Evolutionary conservation across 306 rosid genomes (phyloP).

Genomic region (Vigna mungo): DNA sequence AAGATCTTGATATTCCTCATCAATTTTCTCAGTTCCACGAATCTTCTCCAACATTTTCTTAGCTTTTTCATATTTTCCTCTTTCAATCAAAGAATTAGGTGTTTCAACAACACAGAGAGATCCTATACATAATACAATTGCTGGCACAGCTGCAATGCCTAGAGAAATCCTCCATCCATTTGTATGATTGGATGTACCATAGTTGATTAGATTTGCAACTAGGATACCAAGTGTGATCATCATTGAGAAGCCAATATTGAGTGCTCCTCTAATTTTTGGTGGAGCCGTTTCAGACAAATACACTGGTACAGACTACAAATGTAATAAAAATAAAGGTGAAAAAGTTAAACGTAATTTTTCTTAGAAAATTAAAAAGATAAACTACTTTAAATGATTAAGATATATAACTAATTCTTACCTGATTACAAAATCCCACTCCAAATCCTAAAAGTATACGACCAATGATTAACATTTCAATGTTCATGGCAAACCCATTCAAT

Average conservation of each 20-base stretch:
- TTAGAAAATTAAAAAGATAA: neutral
- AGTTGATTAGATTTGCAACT: constrained; percentile 44
- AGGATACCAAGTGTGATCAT: constrained; percentile 47
- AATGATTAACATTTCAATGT: constrained; percentile 39
- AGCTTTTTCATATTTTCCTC: constrained; percentile 33
- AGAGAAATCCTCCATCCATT: constrained; percentile 47
- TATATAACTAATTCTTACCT: constrained; percentile 15
- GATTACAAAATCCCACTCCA: constrained; percentile 49
- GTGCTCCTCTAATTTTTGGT: constrained; percentile 43
- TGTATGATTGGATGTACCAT: neutral
- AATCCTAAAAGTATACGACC: constrained; percentile 43
- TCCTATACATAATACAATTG: constrained; percentile 23
- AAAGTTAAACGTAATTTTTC: neutral
- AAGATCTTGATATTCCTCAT: constrained; percentile 44
- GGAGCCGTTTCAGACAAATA: constrained; percentile 53
- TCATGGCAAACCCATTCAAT: constrained; percentile 37
- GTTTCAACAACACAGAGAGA: constrained; percentile 30
- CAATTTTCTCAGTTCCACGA: constrained; percentile 34
- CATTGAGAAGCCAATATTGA: constrained; percentile 46
- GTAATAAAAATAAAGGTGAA: neutral
- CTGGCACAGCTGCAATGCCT: constrained; percentile 41
- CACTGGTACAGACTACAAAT: constrained; percentile 42
- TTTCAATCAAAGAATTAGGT: constrained; percentile 50
- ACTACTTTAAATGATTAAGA: neutral
- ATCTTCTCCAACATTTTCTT: constrained; percentile 39